Percentiles rank a stretch among this genome's conserved stretches.
These are phyloP conservation scores for Lactarius indigo DNA, from an alignment of 768 basidiomycete species.

Conservation along the genomic window DNA sequence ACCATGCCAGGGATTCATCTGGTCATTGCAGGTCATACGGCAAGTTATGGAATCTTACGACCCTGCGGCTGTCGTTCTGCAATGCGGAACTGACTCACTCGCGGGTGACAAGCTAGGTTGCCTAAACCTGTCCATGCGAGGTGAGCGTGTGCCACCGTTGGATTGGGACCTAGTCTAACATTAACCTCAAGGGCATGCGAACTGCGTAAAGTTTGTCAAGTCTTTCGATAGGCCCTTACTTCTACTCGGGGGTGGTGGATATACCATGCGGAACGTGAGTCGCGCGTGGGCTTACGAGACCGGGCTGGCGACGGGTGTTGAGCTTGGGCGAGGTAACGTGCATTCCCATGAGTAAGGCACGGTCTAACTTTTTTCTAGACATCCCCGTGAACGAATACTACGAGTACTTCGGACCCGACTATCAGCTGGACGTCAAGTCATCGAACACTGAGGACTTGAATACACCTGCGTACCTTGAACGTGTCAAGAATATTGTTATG, in stretches of 20 bases:
- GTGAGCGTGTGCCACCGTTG: conserved; percentile 37
- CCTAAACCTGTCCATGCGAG: conserved; percentile 94
- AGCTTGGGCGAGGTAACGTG: conserved; percentile 71
- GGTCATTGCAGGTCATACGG: conserved; percentile 66
- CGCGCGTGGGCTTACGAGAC: conserved; percentile 98
- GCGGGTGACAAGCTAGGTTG: conserved; percentile 96
- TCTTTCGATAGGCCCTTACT: conserved; percentile 93
- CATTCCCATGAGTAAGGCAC: conserved; percentile 9
- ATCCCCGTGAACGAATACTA: conserved; percentile 99
- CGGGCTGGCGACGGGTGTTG: conserved; percentile 94
- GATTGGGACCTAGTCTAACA: not conserved
- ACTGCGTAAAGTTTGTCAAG: conserved; percentile 96
- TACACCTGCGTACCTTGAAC: conserved; percentile 86
- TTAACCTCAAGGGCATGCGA: conserved; percentile 77
- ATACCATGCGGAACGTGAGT: conserved; percentile 97
- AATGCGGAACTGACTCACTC: conserved; percentile 96
- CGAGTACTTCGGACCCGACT: conserved; percentile 98
- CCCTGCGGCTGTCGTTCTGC: conserved; percentile 92
- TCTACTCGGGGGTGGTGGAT: conserved; percentile 94
- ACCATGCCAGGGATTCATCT: not conserved
- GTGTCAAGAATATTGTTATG: conserved; percentile 87
- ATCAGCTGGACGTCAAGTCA: conserved; percentile 89
- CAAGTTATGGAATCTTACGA: conserved; percentile 94
- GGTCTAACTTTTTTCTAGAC: conserved; percentile 45
- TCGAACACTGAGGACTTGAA: conserved; percentile 97